Evolutionary conservation across 345 rosid species (phyloP).

Genomic region (Iberis pinnata): DNA sequence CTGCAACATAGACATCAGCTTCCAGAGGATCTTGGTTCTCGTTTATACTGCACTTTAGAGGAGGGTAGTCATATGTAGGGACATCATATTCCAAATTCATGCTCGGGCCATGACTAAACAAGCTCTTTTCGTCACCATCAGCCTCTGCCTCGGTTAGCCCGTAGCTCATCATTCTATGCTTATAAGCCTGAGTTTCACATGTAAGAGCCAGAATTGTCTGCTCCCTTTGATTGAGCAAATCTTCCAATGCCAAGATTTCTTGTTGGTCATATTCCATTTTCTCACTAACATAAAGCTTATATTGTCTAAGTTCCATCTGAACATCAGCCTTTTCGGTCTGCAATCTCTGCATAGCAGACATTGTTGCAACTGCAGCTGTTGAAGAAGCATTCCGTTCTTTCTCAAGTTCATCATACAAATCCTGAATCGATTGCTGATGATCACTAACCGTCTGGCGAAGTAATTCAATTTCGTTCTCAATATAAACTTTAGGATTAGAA

Average conservation of each 20-base stretch:
- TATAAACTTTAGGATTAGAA: slow-evolving; percentile 55
- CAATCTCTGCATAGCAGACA: slow-evolving; percentile 78
- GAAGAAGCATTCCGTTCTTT: slow-evolving; percentile 85
- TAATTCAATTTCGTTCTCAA: slow-evolving; percentile 68
- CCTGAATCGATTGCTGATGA: slow-evolving; percentile 69
- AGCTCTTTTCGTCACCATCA: slow-evolving; percentile 45
- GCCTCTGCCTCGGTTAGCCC: slow-evolving; percentile 80
- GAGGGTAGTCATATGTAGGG: slow-evolving; percentile 59
- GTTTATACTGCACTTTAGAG: slow-evolving; percentile 62
- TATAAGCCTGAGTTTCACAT: slow-evolving; percentile 80
- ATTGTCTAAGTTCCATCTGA: slow-evolving; percentile 73
- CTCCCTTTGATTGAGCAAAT: slow-evolving; percentile 64
- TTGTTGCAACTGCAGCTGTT: slow-evolving; percentile 65
- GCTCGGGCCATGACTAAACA: slow-evolving; percentile 35
- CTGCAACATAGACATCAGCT: slow-evolving; percentile 49
- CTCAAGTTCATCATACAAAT: slow-evolving; percentile 70
- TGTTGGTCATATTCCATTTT: slow-evolving; percentile 70
- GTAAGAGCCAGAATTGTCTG: slow-evolving; percentile 67
- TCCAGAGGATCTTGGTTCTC: slow-evolving; percentile 47
- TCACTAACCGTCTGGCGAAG: slow-evolving; percentile 67
- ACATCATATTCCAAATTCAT: slow-evolving; percentile 35
- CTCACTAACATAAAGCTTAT: slow-evolving; percentile 61
- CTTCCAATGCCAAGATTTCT: slow-evolving; percentile 57
- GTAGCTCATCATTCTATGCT: slow-evolving; percentile 89
- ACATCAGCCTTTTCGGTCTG: slow-evolving; percentile 77